These are phyloP conservation scores for Fusarium napiforme DNA, from an alignment of 2,329 filamentous ascomycete genomes.

Conservation along the genomic window DNA sequence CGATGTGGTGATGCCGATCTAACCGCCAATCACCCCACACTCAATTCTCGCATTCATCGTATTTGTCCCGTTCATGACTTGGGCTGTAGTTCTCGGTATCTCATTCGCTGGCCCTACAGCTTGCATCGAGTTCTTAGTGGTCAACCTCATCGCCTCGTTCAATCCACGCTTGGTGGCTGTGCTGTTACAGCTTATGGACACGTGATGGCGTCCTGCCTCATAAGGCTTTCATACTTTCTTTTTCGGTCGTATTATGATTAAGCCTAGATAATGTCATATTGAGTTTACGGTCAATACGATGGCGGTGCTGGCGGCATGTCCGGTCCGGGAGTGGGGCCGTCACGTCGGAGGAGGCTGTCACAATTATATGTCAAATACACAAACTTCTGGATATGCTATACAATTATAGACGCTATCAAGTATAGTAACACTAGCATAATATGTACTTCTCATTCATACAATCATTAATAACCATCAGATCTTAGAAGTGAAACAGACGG, in stretches of 20 bases:
- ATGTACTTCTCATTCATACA: constrained; percentile 2
- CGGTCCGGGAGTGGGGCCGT: constrained; percentile 6
- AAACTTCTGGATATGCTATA: not conserved
- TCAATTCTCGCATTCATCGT: constrained; percentile 38
- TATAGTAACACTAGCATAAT: not conserved
- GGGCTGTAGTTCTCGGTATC: not conserved
- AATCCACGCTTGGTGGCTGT: constrained; percentile 19
- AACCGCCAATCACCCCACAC: not conserved
- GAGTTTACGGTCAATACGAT: not conserved
- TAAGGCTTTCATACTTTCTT: not conserved
- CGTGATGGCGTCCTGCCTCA: constrained; percentile 7
- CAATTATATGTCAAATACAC: not conserved
- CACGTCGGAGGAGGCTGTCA: not conserved
- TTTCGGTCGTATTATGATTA: not conserved
- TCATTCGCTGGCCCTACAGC: constrained; percentile 6
- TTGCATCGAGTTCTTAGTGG: not conserved
- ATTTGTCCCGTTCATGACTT: constrained; percentile 10
- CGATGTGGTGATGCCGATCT: not conserved
- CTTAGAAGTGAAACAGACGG: constrained; percentile 17
- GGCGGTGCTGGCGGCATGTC: not conserved
- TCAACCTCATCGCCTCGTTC: not conserved
- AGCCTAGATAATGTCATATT: not conserved
- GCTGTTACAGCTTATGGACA: not conserved
- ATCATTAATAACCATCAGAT: not conserved
- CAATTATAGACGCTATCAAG: not conserved